phyloP scores from a whole-genome alignment of 805 yeast genomes.

The Starmerella cellae region DNA sequence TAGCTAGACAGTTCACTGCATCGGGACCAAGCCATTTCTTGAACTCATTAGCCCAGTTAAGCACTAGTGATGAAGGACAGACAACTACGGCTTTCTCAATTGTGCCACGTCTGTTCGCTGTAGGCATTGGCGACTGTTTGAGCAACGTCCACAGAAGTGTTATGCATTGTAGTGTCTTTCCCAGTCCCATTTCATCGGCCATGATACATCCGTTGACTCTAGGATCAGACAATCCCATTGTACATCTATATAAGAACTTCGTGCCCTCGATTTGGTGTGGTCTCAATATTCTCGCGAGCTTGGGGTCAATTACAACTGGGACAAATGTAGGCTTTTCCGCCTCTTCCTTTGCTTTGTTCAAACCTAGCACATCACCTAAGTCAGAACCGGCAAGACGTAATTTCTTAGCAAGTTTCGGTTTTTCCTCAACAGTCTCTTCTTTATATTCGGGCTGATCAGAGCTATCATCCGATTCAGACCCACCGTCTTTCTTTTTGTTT shows the following conservation, averaged over 20 bases:
- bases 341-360: conserved; percentile 38
- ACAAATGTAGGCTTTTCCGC: conserved; percentile 41
- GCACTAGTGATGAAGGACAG: conserved; percentile 86
- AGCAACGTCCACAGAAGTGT: conserved; percentile 85
- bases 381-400: conserved; percentile 29
- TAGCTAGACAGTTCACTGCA: conserved; percentile 73
- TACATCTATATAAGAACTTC: conserved; percentile 76
- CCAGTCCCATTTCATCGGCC: conserved; percentile 97
- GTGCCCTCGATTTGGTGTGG: conserved; percentile 98
- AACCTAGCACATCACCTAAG: conserved; percentile 69
- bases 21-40: conserved; percentile 92
- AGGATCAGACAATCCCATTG: conserved; percentile 53
- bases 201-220: conserved; percentile 89
- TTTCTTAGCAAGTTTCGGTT: neutral
- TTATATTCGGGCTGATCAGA: neutral
- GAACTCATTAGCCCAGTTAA: conserved; percentile 95
- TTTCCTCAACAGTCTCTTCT: neutral
- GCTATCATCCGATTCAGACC: neutral
- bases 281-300: conserved; percentile 64
- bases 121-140: conserved; percentile 56
- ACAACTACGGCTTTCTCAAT: conserved; percentile 85
- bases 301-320: conserved; percentile 92
- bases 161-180: conserved; percentile 81
- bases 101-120: conserved; percentile 55
- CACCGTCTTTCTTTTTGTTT: neutral